Evolutionary conservation across 305 asterid species (phyloP), one percentile per base, ranked within the genome.

Genomic region (Petunia hybrid): DNA sequence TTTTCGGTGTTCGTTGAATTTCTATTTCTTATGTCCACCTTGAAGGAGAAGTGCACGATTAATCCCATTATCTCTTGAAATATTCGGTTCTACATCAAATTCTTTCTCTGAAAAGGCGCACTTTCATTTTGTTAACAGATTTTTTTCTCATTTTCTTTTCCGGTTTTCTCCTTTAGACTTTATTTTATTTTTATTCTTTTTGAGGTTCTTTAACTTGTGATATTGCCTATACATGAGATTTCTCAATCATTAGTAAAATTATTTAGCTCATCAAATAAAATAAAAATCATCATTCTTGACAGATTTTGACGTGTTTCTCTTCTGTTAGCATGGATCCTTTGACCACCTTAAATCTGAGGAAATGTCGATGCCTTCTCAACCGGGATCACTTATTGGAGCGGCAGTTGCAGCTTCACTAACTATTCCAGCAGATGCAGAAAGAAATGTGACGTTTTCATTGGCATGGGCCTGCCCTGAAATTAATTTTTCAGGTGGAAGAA

Each of bases 391-490:
- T 69, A 85, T 90, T 81, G 99, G 99, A 83, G 98, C 98, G 13
- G 98, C 99, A 46, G 81, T 97, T 84, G 97, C 99, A 79, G 97
- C 98, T 82, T 90, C 98, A 57, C 71, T 94, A 79, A 89, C 91
- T 64, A 84, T 97, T 86, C 97, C 97, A 79, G 88, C 97, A 57
- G 88, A 80, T 82, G 76, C 90, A 59, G 94, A 87, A 78, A 87
- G 81, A 79, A 92, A 91, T 46, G 92, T 91, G 68, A 89, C 97
- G 66, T 97, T 97, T 85, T 90, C 98, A 8, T 80, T 97, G 87
- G 91, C 95, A 78, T 97, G 98, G 98, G 97, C 93, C 79, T 94
- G 98, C 85, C 93, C 98, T 8, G 97, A 97, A 88, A 84, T 97
- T 76, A 89, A 76, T 84, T 97, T 94, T 84, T 79, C 76, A 36